These are phyloP conservation scores for Schwanniomyces polymorphus DNA, from an alignment of 805 yeast species.

Conservation along the genomic window DNA sequence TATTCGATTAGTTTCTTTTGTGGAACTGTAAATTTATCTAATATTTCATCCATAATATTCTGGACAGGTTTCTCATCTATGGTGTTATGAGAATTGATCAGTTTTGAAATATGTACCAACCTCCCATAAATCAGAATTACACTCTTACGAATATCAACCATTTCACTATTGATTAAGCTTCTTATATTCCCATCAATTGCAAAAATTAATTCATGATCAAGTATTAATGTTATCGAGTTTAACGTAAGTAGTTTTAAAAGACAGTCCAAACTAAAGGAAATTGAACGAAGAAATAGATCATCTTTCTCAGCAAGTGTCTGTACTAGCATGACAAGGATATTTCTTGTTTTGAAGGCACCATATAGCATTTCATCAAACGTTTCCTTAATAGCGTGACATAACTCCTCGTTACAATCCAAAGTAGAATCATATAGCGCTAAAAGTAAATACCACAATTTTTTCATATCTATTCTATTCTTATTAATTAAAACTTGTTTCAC, in stretches of 20 bases:
- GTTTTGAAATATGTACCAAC: constrained; percentile 19
- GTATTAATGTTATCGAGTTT: constrained; percentile 14
- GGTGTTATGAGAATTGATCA: constrained; percentile 14
- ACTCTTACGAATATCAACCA: constrained; percentile 37
- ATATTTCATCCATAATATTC: constrained; percentile 22
- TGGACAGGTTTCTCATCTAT: constrained; percentile 15
- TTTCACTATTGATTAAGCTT: constrained; percentile 24
- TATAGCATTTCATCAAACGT: constrained; percentile 28
- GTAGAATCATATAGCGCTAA: constrained; percentile 14
- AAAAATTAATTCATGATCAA: constrained; percentile 16
- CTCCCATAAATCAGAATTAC: constrained; percentile 41
- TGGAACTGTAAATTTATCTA: constrained; percentile 38
- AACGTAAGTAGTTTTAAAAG: constrained; percentile 22
- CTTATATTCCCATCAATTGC: constrained; percentile 29
- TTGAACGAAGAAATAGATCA: constrained; percentile 1
- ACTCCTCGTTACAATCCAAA: constrained; percentile 12
- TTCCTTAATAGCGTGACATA: constrained; percentile 26
- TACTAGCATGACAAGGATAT: constrained; percentile 15
- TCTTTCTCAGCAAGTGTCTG: constrained; percentile 12
- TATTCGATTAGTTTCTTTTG: constrained; percentile 50
- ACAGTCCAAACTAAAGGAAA: constrained; percentile 23
- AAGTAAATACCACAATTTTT: constrained; percentile 24
- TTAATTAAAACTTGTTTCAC: constrained; percentile 36
- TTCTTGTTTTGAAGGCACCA: constrained; percentile 24
- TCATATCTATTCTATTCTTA: constrained; percentile 16